Evolutionary conservation across 495 filamentous ascomycete species (phyloP).

Genomic region (Annulohypoxylon moriforme): DNA sequence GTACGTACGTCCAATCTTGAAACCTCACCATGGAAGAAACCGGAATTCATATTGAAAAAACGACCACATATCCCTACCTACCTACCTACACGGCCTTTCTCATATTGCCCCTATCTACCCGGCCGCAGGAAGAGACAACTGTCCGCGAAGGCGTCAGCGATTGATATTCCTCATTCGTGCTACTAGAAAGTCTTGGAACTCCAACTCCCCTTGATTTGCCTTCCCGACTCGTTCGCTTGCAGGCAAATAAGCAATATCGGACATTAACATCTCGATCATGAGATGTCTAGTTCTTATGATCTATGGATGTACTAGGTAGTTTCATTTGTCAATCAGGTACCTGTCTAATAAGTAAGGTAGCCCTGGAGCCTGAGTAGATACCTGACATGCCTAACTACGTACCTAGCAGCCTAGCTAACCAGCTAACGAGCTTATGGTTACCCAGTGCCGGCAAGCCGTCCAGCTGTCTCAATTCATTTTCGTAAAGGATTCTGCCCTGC

Average conservation of each 20-base stretch:
- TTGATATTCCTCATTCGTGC: conserved; percentile 25
- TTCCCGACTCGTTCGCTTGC: conserved; percentile 29
- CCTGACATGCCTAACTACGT: background rate
- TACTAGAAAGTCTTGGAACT: conserved; percentile 17
- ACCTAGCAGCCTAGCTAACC: background rate
- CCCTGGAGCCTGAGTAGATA: conserved; percentile 1
- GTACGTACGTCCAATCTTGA: conserved; percentile 30
- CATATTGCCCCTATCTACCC: conserved; percentile 36
- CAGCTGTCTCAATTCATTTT: conserved; percentile 25
- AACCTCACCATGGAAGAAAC: conserved; percentile 38
- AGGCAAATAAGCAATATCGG: conserved; percentile 14
- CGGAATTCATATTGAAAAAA: conserved; percentile 32
- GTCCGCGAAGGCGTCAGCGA: conserved; percentile 15
- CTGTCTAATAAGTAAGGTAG: conserved; percentile 26
- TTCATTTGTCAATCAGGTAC: conserved; percentile 4
- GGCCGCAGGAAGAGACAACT: conserved; percentile 20
- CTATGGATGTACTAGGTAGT: too few species aligned
- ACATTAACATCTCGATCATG: conserved; percentile 14
- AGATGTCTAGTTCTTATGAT: background rate
- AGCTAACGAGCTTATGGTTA: conserved; percentile 24
- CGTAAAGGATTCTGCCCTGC: conserved; percentile 3
- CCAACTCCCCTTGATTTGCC: conserved; percentile 21
- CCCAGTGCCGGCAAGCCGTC: background rate
- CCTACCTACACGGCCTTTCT: conserved; percentile 1
- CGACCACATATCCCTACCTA: conserved; percentile 38